These are phyloP conservation scores for Macrophomina phaseolina DNA, from an alignment of 2,329 filamentous ascomycete genomes.

Conservation along the genomic window DNA sequence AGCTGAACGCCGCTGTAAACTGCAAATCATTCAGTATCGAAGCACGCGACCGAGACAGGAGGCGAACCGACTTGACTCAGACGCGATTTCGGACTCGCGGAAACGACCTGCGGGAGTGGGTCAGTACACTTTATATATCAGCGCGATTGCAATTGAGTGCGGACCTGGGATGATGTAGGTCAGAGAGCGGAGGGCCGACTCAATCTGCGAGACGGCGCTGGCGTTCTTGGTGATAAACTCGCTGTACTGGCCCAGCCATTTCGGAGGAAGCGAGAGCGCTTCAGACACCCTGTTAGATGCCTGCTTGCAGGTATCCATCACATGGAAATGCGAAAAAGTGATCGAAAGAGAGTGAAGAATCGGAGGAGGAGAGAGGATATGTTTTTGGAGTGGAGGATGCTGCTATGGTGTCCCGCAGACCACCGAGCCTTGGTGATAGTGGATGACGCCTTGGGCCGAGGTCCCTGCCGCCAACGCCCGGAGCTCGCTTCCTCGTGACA, in stretches of 20 bases:
- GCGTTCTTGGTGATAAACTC: constrained; percentile 96
- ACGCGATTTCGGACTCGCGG: constrained; percentile 91
- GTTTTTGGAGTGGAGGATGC: background rate
- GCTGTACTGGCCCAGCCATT: constrained; percentile 75
- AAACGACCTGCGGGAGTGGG: constrained; percentile 68
- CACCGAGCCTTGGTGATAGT: constrained; percentile 7
- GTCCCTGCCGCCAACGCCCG: background rate
- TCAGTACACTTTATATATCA: background rate
- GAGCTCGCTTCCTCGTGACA: constrained; percentile 5
- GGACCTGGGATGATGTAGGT: constrained; percentile 93
- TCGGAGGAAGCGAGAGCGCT: constrained; percentile 64
- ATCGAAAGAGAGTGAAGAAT: background rate
- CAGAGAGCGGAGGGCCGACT: constrained; percentile 87
- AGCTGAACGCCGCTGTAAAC: constrained; percentile 88
- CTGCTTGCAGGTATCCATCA: constrained; percentile 42
- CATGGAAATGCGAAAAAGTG: constrained; percentile 3
- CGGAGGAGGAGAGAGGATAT: background rate
- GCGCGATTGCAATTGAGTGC: constrained; percentile 28
- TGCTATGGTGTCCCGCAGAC: background rate
- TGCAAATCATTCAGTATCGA: constrained; percentile 41
- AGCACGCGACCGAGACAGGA: constrained; percentile 24
- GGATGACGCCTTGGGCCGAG: constrained; percentile 25
- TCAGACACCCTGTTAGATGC: constrained; percentile 48
- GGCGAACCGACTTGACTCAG: constrained; percentile 71
- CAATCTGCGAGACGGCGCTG: constrained; percentile 91